phyloP scores from a whole-genome alignment of 1,284 basidiomycete species.

The Tremellales sp. region DNA sequence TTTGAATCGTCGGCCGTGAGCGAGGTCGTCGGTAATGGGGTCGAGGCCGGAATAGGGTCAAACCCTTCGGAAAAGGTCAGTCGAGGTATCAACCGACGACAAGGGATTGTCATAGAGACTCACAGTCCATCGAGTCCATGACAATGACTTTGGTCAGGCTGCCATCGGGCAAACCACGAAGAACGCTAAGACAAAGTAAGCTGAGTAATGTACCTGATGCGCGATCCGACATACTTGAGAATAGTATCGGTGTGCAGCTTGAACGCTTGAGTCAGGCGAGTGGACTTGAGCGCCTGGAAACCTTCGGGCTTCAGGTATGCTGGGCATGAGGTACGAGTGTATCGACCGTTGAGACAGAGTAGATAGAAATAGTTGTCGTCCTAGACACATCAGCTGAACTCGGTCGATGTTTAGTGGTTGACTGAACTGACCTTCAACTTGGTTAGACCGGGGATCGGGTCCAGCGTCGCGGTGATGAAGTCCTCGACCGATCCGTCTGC shows the following conservation, averaged over 20 bases:
- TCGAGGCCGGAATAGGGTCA: constrained; percentile 53
- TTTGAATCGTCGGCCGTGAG: constrained; percentile 48
- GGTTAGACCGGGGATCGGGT: constrained; percentile 58
- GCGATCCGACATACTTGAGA: constrained; percentile 57
- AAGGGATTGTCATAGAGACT: constrained; percentile 12
- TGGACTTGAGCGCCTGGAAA: constrained; percentile 58
- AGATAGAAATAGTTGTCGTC: constrained; percentile 67
- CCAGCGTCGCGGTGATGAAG: constrained; percentile 61
- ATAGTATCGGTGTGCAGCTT: constrained; percentile 75
- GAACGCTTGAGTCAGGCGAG: constrained; percentile 59
- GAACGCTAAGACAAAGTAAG: constrained; percentile 49
- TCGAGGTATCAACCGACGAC: not conserved
- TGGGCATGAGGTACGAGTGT: constrained; percentile 67
- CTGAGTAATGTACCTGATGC: not conserved
- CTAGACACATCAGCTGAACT: constrained; percentile 9
- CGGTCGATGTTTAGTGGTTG: not conserved
- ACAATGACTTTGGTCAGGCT: constrained; percentile 64
- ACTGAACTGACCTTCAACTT: constrained; percentile 49
- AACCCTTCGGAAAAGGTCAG: constrained; percentile 52
- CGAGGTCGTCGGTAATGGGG: constrained; percentile 44
- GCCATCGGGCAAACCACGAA: constrained; percentile 56
- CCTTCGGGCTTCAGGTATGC: constrained; percentile 66
- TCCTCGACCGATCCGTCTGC: constrained; percentile 61
- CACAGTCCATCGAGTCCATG: constrained; percentile 75
- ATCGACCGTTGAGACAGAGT: constrained; percentile 62